A percentile compares a stretch with the other conserved stretches of the same genome.
phyloP scores from a whole-genome alignment of 805 yeast genomes.

The Hanseniaspora pseudoguilliermondii region DNA sequence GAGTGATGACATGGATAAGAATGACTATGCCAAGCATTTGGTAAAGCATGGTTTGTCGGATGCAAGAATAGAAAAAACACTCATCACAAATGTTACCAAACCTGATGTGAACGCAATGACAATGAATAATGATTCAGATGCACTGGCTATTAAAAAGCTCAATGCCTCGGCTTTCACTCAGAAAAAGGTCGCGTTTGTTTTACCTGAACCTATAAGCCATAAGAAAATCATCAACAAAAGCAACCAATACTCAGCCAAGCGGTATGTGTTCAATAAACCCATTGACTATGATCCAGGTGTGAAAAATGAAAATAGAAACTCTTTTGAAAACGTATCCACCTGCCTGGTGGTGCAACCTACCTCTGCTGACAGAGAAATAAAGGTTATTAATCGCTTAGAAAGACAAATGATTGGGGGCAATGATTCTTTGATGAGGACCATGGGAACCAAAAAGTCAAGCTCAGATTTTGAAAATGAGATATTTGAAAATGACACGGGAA shows the following conservation, averaged over 20 bases:
- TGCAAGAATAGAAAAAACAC: neutral
- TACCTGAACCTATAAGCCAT: neutral
- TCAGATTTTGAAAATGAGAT: neutral
- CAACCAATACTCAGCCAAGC: neutral
- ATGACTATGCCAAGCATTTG: neutral
- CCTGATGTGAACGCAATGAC: neutral
- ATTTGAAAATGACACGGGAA: neutral
- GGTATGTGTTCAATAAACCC: neutral
- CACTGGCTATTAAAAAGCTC: neutral
- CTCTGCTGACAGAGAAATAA: neutral
- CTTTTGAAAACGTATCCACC: neutral
- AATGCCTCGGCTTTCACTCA: neutral
- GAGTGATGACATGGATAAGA: neutral
- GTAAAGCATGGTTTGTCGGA: neutral
- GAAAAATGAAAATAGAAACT: neutral
- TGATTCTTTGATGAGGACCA: neutral
- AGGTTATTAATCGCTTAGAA: too few relatives aligned
- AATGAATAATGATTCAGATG: neutral
- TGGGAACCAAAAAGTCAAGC: neutral
- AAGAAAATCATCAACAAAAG: neutral
- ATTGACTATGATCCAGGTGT: neutral
- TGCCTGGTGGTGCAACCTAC: neutral
- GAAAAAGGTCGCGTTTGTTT: neutral
- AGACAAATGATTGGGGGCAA: too few relatives aligned
- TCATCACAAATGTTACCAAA: neutral